phyloP scores from a whole-genome alignment of 2,329 filamentous ascomycete genomes.

The Beauveria rudraprayagi region DNA sequence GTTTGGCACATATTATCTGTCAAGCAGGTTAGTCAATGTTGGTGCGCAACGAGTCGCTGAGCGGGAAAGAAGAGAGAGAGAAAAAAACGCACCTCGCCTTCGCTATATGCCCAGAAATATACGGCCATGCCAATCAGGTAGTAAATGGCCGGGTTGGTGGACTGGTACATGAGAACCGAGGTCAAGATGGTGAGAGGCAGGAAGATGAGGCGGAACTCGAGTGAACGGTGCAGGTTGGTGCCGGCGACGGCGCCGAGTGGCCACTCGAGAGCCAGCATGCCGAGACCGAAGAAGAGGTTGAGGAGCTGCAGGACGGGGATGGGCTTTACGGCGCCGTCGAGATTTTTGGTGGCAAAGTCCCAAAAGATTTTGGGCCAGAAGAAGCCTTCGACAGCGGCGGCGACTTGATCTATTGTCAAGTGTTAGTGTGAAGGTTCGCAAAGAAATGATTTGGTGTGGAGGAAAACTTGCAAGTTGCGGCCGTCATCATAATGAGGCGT shows the following conservation, averaged over 20 bases:
- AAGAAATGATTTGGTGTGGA: background rate
- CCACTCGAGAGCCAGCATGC: slow-evolving; percentile 85
- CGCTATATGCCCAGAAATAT: slow-evolving; percentile 96
- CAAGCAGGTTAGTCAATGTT: slow-evolving; percentile 8
- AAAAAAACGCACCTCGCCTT: slow-evolving; percentile 71
- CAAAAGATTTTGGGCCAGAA: slow-evolving; percentile 99
- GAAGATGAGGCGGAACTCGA: slow-evolving; percentile 76
- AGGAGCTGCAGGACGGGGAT: slow-evolving; percentile 83
- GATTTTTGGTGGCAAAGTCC: slow-evolving; percentile 88
- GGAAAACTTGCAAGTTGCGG: slow-evolving; percentile 58
- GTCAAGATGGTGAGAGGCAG: slow-evolving; percentile 71
- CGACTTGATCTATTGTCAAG: slow-evolving; percentile 66
- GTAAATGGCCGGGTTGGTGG: slow-evolving; percentile 85
- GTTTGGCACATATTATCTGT: slow-evolving; percentile 59
- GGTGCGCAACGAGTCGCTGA: background rate
- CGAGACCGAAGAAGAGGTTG: slow-evolving; percentile 74
- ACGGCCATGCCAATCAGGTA: slow-evolving; percentile 77
- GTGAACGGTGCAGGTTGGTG: slow-evolving; percentile 70
- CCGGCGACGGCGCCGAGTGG: slow-evolving; percentile 73
- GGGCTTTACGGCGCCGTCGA: slow-evolving; percentile 79
- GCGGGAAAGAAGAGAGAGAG: background rate
- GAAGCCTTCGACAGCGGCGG: slow-evolving; percentile 74
- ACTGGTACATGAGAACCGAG: slow-evolving; percentile 78
- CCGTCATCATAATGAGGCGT: slow-evolving; percentile 82
- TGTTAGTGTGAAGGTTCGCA: background rate